Evolutionary conservation across 176 grass and related monocot species (phyloP).

Genomic region (Oryza glaberrima): DNA sequence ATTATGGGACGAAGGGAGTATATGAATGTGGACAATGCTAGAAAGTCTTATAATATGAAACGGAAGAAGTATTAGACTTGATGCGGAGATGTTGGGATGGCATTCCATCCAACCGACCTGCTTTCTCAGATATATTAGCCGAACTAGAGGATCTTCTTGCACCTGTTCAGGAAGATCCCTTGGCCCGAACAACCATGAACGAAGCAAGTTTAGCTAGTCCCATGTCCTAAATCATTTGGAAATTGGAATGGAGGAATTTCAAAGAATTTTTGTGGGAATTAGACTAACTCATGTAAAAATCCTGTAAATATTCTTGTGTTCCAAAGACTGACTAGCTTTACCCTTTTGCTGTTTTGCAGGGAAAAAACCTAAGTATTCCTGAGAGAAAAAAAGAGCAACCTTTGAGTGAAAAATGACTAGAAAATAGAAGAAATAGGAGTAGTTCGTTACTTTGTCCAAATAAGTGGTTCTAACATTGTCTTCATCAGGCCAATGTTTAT

Average conservation of each 20-base stretch:
- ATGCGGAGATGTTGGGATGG: conserved; percentile 90
- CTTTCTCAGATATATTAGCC: conserved; percentile 68
- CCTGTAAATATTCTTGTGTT: not conserved
- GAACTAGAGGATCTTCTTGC: conserved; percentile 85
- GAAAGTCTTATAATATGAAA: too few species aligned
- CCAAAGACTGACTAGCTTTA: not conserved
- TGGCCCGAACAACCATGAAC: not conserved
- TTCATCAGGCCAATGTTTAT: too few species aligned
- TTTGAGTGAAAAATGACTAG: too few species aligned
- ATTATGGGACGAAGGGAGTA: too few species aligned
- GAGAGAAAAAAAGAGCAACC: too few species aligned
- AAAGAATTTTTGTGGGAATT: not conserved
- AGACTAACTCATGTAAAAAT: not conserved
- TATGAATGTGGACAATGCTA: too few species aligned
- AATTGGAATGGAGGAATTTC: not conserved
- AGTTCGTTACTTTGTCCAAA: too few species aligned
- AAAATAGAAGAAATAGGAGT: too few species aligned
- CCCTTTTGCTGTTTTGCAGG: conserved; percentile 26
- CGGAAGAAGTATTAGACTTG: conserved; percentile 35
- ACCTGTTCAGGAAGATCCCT: conserved; percentile 65
- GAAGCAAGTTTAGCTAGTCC: not conserved
- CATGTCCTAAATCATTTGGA: not conserved
- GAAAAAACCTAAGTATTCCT: too few species aligned
- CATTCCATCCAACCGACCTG: conserved; percentile 65
- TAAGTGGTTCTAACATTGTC: too few species aligned